These are phyloP conservation scores for Pseudopithomyces chartarum DNA, from an alignment of 2,329 filamentous ascomycete species.

Conservation along the genomic window DNA sequence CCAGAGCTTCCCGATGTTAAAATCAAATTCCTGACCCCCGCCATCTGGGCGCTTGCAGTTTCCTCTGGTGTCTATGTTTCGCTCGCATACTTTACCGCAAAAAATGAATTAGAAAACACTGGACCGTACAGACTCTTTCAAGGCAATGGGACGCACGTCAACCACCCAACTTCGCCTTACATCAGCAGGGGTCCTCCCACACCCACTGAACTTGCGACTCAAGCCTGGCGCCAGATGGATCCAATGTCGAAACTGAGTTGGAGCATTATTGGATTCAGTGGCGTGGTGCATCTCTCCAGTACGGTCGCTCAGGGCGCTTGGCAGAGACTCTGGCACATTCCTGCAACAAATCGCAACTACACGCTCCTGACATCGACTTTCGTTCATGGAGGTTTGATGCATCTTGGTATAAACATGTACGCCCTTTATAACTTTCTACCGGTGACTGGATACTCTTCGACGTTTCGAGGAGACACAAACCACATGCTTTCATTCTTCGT, in stretches of 20 bases:
- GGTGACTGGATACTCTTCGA: slow-evolving; percentile 30
- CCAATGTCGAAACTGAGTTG: slow-evolving; percentile 33
- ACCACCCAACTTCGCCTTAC: not conserved
- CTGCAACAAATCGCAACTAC: slow-evolving; percentile 34
- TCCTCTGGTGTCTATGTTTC: slow-evolving; percentile 33
- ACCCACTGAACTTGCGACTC: slow-evolving; percentile 32
- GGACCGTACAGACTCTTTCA: slow-evolving; percentile 6
- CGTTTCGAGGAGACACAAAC: slow-evolving; percentile 38
- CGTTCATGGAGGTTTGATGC: slow-evolving; percentile 28
- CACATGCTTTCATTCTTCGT: slow-evolving; percentile 38
- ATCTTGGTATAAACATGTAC: slow-evolving; percentile 36
- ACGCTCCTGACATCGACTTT: slow-evolving; percentile 37
- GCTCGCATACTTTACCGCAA: slow-evolving; percentile 36
- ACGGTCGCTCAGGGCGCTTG: slow-evolving; percentile 29
- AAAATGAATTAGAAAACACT: slow-evolving; percentile 22
- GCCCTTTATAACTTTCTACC: slow-evolving; percentile 38
- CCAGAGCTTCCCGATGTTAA: slow-evolving; percentile 18
- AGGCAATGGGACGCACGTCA: not conserved
- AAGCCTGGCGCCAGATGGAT: slow-evolving; percentile 28
- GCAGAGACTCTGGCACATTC: slow-evolving; percentile 36
- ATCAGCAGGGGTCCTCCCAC: slow-evolving; percentile 17
- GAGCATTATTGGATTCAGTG: slow-evolving; percentile 36
- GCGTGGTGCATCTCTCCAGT: slow-evolving; percentile 31
- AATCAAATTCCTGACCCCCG: slow-evolving; percentile 33
- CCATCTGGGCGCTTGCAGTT: slow-evolving; percentile 34